Evolutionary conservation across 441 rosid species (phyloP), one percentile per base, ranked within the genome.

Genomic region (Euphorbia corollata): DNA sequence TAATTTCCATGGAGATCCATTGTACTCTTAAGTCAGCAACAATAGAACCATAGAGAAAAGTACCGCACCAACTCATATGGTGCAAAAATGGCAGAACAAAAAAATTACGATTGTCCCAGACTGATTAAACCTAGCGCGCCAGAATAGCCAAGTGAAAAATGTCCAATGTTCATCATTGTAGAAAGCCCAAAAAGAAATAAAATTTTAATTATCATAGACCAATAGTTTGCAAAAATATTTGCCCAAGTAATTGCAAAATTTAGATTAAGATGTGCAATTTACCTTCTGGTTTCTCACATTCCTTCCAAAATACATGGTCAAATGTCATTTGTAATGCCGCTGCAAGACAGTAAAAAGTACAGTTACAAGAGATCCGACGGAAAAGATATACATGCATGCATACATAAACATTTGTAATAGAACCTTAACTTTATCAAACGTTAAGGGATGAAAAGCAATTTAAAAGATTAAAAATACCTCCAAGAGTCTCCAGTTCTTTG

Each of bases 401-500:
- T 11, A 61, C 15, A 65, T 7, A 27, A 16, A 8, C 2, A 58
- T n/a, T 11, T 15, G 6, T 12, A 18, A 36, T 22, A 13, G 48
- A 8, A 45, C 36, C 38, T 38, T 36, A 36, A 36, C 36, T 32
- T 32, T 32, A 32, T 67, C 62, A 11, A 41, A 36, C 16, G 11
- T 19, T 3, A 10, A 0, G 56, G 48, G 38, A 23, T 5, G 39
- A 8, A 64, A 61, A 15, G 24, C 9, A 5, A 55, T 13, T 8
- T 18, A 55, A 56, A 64, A 65, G 57, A 67, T 67, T 70, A 48
- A 30, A n/a, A 61, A 32, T 85, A 95, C 99, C 99, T 81, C 88
- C 86, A 76, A 95, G 72, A 43, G 81, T 81, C 74, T 95, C 97
- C 69, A 92, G 82, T 78, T 95, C 98, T 75, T 71, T 85, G 77